phyloP scores from a whole-genome alignment of 352 stramenopile genomes.

The Globisporangium iwayamae region DNA sequence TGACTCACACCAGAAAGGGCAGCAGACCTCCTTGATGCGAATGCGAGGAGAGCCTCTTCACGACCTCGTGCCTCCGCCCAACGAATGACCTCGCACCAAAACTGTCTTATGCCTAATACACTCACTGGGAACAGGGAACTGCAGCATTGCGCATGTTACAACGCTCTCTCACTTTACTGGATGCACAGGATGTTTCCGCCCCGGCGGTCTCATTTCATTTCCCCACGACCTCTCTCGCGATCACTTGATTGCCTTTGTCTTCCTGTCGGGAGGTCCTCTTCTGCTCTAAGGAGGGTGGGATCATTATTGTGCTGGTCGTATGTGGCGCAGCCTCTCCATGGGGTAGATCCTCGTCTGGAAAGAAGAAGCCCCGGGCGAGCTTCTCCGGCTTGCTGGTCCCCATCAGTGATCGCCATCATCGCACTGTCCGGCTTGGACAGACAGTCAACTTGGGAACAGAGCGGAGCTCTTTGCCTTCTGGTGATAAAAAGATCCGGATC shows the following conservation, averaged over 20 bases:
- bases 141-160: too few species aligned
- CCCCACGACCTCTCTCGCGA: background rate
- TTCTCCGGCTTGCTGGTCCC: background rate
- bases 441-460: too few species aligned
- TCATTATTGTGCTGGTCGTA: background rate
- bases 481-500: too few species aligned
- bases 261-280: background rate
- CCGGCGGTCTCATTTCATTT: background rate
- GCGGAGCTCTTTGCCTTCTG: too few species aligned
- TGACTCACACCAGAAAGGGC: conserved; percentile 2
- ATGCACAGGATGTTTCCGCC: conserved; percentile 17
- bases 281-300: background rate
- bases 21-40: background rate
- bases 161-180: background rate
- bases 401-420: too few species aligned
- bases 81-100: too few species aligned
- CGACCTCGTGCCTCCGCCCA: background rate
- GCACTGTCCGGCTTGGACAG: too few species aligned
- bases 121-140: too few species aligned
- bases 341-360: background rate
- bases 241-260: conserved; percentile 1
- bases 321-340: background rate
- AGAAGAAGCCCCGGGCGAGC: background rate
- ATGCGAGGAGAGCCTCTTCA: too few species aligned
- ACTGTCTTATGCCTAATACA: too few species aligned